Conservation (phyloP, 257 asterid species). For the Linaria vulgaris region DNA sequence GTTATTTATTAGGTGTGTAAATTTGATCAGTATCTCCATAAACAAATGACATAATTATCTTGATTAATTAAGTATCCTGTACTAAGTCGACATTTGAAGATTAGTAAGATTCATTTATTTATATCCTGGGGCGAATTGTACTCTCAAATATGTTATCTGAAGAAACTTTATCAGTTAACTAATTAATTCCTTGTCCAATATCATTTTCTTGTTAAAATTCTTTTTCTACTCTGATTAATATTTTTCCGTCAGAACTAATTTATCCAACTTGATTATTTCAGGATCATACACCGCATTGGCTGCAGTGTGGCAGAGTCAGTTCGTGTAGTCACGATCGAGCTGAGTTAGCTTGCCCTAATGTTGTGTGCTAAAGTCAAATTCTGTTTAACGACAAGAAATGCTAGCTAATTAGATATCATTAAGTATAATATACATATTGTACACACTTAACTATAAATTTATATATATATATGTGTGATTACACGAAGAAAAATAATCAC, state of each 20-base stretch:
- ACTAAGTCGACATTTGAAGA: too few species aligned
- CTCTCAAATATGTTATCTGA: slow-evolving; percentile 28
- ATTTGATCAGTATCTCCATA: too few species aligned
- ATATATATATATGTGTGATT: too few species aligned
- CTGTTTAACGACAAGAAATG: neutral
- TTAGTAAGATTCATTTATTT: too few species aligned
- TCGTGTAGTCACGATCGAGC: slow-evolving; percentile 17
- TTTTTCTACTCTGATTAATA: neutral
- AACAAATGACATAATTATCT: too few species aligned
- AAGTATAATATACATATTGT: too few species aligned
- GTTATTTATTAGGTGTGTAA: too few species aligned
- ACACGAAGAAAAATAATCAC: too few species aligned
- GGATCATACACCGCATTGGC: slow-evolving; percentile 40
- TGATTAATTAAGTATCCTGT: neutral
- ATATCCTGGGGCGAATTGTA: slow-evolving; percentile 24
- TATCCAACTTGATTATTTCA: slow-evolving; percentile 20
- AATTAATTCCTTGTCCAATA: slow-evolving; percentile 7
- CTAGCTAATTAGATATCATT: too few species aligned
- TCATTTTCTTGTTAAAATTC: slow-evolving; percentile 34
- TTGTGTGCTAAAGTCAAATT: slow-evolving; percentile 9
- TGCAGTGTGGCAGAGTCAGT: slow-evolving; percentile 30
- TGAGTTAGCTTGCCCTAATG: neutral
- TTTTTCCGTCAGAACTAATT: slow-evolving; percentile 28
- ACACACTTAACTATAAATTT: too few species aligned
- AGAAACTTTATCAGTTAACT: slow-evolving; percentile 47